phyloP scores from a whole-genome alignment of 768 basidiomycete genomes.

The Pulveroboletus sp. region DNA sequence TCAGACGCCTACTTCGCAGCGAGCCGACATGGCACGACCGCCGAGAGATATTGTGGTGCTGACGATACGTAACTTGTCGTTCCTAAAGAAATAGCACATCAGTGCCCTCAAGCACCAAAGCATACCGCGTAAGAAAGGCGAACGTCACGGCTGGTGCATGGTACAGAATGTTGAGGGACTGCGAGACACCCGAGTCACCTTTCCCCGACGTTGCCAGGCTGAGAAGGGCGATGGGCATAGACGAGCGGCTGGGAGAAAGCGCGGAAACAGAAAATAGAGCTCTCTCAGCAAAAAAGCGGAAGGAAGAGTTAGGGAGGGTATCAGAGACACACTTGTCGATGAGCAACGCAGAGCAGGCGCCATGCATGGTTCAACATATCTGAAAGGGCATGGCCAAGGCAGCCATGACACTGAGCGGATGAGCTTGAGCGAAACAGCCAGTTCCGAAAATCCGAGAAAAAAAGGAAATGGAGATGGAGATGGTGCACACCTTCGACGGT shows the following conservation, averaged over 20 bases:
- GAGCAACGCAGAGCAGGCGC: constrained; percentile 50
- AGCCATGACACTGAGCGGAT: not conserved
- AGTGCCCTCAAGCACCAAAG: not conserved
- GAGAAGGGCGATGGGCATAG: constrained; percentile 40
- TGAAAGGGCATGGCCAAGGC: constrained; percentile 12
- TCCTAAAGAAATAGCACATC: constrained; percentile 26
- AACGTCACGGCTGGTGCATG: constrained; percentile 53
- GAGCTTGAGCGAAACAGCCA: not conserved
- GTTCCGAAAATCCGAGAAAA: not conserved
- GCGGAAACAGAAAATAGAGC: not conserved
- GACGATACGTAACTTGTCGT: constrained; percentile 48
- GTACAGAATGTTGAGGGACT: constrained; percentile 48
- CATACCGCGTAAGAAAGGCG: not conserved
- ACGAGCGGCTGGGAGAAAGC: constrained; percentile 39
- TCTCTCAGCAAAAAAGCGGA: not conserved
- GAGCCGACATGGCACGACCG: constrained; percentile 41
- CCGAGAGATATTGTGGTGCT: constrained; percentile 50
- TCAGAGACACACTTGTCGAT: constrained; percentile 44
- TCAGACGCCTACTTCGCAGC: constrained; percentile 40
- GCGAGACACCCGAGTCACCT: constrained; percentile 39
- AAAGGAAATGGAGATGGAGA: not conserved
- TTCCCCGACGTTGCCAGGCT: constrained; percentile 25
- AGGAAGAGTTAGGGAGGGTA: not conserved
- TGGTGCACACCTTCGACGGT: constrained; percentile 35
- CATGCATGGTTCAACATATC: constrained; percentile 60